Evolutionary conservation across 768 basidiomycete species (phyloP).

Genomic region (Melanogaster broomeanus): DNA sequence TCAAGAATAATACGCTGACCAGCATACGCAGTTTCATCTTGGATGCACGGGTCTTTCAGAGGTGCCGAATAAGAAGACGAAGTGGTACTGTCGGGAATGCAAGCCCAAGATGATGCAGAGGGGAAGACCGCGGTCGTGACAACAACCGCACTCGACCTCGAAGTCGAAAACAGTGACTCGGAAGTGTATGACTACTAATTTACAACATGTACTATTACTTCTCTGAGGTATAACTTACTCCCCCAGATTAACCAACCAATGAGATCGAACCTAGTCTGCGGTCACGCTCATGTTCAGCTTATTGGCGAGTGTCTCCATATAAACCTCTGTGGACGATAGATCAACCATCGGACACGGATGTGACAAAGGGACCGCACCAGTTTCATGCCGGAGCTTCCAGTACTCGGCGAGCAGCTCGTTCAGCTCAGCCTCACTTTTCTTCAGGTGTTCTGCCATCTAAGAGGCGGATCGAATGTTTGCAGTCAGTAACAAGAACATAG

Average conservation of each 20-base stretch:
- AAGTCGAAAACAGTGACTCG: neutral
- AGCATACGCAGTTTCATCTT: slow-evolving; percentile 62
- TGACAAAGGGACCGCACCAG: slow-evolving; percentile 46
- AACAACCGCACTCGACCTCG: neutral
- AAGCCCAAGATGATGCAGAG: slow-evolving; percentile 36
- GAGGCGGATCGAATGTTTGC: neutral
- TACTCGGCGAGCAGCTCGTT: slow-evolving; percentile 82
- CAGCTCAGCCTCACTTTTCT: slow-evolving; percentile 74
- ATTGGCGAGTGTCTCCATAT: slow-evolving; percentile 85
- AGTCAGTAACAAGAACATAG: neutral
- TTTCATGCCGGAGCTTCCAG: slow-evolving; percentile 75
- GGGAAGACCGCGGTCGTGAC: slow-evolving; percentile 33
- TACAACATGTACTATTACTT: slow-evolving; percentile 15
- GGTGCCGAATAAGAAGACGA: slow-evolving; percentile 53
- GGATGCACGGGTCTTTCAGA: slow-evolving; percentile 62
- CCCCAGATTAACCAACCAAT: neutral
- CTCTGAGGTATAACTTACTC: neutral
- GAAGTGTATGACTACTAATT: neutral
- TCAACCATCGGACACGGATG: neutral
- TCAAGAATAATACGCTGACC: neutral
- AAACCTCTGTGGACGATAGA: slow-evolving; percentile 55
- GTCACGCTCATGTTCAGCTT: slow-evolving; percentile 65
- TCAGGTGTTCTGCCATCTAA: slow-evolving; percentile 78
- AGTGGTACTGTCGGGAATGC: slow-evolving; percentile 78
- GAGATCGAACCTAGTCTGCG: slow-evolving; percentile 16